Conservation (phyloP, 495 filamentous ascomycete species). For the Hypoxylon trugodes region DNA sequence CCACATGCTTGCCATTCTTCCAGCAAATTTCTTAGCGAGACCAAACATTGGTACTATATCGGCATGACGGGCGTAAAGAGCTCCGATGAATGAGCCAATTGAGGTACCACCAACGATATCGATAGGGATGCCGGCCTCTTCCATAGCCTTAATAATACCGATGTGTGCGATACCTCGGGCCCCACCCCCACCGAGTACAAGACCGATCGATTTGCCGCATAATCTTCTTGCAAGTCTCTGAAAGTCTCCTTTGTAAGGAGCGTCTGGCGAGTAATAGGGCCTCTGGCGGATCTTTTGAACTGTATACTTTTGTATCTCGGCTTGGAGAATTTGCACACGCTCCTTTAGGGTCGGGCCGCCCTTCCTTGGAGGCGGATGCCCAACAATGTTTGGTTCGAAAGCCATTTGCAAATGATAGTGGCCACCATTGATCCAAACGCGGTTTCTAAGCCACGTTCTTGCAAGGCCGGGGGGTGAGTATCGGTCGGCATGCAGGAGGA, state of each 20-base stretch:
- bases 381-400: constrained; percentile 78
- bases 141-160: constrained; percentile 91
- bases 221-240: constrained; percentile 90
- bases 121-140: constrained; percentile 95
- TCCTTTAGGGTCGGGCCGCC: constrained; percentile 90
- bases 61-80: constrained; percentile 92
- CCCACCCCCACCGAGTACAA: constrained; percentile 93
- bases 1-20: constrained; percentile 97
- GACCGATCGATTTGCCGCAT: constrained; percentile 91
- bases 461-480: constrained; percentile 87
- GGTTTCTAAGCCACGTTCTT: constrained; percentile 88
- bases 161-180: constrained; percentile 91
- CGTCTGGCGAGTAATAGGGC: constrained; percentile 88
- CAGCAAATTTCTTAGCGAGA: constrained; percentile 94
- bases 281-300: constrained; percentile 84
- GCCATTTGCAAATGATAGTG: constrained; percentile 99
- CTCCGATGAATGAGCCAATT: constrained; percentile 97
- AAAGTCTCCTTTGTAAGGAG: constrained; percentile 95
- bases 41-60: constrained; percentile 98
- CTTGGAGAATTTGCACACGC: constrained; percentile 91
- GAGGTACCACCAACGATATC: constrained; percentile 97
- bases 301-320: constrained; percentile 97
- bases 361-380: constrained; percentile 77
- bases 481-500: constrained; percentile 90
- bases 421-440: constrained; percentile 98